Base-by-base conservation (phyloP, 2,329 filamentous ascomycete species). In the Trichoderma endophyticum region DNA sequence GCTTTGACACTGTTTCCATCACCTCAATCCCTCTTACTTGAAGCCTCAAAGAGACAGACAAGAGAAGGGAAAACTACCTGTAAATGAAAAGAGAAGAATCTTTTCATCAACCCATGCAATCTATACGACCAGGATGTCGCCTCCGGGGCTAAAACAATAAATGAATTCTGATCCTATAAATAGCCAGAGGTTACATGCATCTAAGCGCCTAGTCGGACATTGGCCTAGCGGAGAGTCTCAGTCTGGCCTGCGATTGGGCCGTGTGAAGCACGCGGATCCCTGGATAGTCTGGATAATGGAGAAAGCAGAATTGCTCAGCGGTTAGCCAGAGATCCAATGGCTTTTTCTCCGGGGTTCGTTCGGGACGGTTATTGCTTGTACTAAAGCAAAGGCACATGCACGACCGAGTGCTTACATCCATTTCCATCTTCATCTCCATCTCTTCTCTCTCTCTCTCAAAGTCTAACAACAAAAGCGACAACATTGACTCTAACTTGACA, bases 201-300 rank as follows among this genome's bases (percentile, higher is more conserved):
- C 43, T 69, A 69, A 69, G 66, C 66, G 66, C 66, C 66, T 51
- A 62, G 30, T 30, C 64, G 36, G 64, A 67, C 64, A 67, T 59
- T 39, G 64, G 32, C 64, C 34, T 67, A 67, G 64, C 64, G 64
- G 51, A 39, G 32, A 67, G 26, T 67, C 64, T 61, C 15, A 14
- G 26, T 61, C 59, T 15, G 21, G 59, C n/a, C 63, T 26, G 64
- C 64, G 51, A 67, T 67, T 67, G 64, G 51, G 21, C 32, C 64
- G 61, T 64, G 11, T 28, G 36, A 28, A 39, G 34, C 32, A 62
- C 30, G 32, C 59, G 18, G n/a, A 30, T 24, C n/a, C 60, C 34
- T 62, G 60, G 60, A 34, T 43, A 12, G 43, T 21, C n/a, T 51
- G 43, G n/a, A 51, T 21, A 21, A 51, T 51, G 43, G n/a, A 51